Percentiles rank a stretch among this genome's conserved stretches.
These are phyloP conservation scores for Linderniella brevidens DNA, from an alignment of 257 asterid genomes.

Conservation along the genomic window DNA sequence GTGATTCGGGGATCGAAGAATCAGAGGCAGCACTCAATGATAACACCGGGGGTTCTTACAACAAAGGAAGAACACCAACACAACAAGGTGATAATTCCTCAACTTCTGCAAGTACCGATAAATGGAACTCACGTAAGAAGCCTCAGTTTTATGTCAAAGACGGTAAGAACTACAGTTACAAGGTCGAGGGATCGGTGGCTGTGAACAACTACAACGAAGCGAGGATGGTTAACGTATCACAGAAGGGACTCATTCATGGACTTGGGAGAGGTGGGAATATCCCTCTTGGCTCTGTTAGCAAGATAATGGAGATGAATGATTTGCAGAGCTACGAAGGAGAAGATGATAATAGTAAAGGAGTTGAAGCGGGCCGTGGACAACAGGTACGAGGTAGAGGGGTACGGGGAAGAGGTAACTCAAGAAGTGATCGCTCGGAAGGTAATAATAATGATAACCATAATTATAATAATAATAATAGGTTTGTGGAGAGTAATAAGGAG, in stretches of 20 bases:
- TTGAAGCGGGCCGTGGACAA: too few relatives aligned
- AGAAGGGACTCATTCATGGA: constrained; percentile 58
- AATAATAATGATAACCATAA: too few relatives aligned
- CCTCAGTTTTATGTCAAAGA: constrained; percentile 89
- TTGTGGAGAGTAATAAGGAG: too few relatives aligned
- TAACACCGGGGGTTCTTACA: too few relatives aligned
- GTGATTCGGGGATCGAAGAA: constrained; percentile 62
- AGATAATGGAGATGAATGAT: constrained; percentile 19
- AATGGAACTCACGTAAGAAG: constrained; percentile 54
- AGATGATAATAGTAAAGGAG: too few relatives aligned
- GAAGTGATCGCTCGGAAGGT: too few relatives aligned
- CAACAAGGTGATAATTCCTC: constrained; percentile 12
- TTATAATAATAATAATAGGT: too few relatives aligned
- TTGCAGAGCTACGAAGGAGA: too few relatives aligned
- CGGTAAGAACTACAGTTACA: constrained; percentile 89
- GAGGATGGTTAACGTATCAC: constrained; percentile 42
- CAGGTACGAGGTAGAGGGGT: too few relatives aligned
- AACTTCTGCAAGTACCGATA: constrained; percentile 20
- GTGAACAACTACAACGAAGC: constrained; percentile 59
- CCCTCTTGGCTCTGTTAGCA: constrained; percentile 50
- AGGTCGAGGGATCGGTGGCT: constrained; percentile 78
- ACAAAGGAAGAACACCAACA: too few relatives aligned
- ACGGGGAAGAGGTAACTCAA: too few relatives aligned
- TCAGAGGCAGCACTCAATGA: constrained; percentile 9
- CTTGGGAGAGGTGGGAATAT: constrained; percentile 87